phyloP scores from a whole-genome alignment of 768 basidiomycete species.

The Guyanaporus albipodus region DNA sequence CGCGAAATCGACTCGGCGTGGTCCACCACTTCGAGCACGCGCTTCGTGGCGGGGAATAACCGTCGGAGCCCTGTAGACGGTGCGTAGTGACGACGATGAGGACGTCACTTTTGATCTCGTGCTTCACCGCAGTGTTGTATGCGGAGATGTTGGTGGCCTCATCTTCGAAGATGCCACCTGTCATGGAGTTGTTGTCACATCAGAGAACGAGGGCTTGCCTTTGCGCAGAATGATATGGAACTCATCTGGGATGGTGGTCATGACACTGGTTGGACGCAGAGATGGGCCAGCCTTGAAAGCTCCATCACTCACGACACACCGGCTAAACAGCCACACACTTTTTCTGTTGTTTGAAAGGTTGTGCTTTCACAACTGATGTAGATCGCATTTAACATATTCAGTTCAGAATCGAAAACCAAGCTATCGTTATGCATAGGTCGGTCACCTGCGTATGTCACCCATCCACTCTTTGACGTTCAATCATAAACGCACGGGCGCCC shows the following conservation, averaged over 20 bases:
- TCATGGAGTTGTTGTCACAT: background rate
- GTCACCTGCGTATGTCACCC: too few relatives aligned
- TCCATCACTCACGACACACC: too few relatives aligned
- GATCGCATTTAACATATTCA: too few relatives aligned
- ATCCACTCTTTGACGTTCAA: too few relatives aligned
- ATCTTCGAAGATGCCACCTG: slow-evolving; percentile 53
- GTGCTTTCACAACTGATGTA: too few relatives aligned
- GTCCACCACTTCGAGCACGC: slow-evolving; percentile 37
- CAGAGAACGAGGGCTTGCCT: slow-evolving; percentile 36
- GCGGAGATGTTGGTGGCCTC: slow-evolving; percentile 60
- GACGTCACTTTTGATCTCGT: slow-evolving; percentile 27
- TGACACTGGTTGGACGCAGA: too few relatives aligned
- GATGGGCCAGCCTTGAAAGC: too few relatives aligned
- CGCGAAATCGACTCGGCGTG: slow-evolving; percentile 35
- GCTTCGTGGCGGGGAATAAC: slow-evolving; percentile 43
- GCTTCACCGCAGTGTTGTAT: slow-evolving; percentile 37
- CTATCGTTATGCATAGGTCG: too few relatives aligned
- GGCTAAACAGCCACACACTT: too few relatives aligned
- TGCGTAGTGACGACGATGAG: slow-evolving; percentile 43
- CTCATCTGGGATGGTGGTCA: slow-evolving; percentile 12
- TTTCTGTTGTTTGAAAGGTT: too few relatives aligned
- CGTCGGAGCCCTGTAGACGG: background rate
- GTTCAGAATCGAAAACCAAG: too few relatives aligned
- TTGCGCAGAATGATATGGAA: slow-evolving; percentile 41
- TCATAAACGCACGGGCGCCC: background rate